Conservation (phyloP, 2,329 filamentous ascomycete genomes). For the Sporothrix luriei region DNA sequence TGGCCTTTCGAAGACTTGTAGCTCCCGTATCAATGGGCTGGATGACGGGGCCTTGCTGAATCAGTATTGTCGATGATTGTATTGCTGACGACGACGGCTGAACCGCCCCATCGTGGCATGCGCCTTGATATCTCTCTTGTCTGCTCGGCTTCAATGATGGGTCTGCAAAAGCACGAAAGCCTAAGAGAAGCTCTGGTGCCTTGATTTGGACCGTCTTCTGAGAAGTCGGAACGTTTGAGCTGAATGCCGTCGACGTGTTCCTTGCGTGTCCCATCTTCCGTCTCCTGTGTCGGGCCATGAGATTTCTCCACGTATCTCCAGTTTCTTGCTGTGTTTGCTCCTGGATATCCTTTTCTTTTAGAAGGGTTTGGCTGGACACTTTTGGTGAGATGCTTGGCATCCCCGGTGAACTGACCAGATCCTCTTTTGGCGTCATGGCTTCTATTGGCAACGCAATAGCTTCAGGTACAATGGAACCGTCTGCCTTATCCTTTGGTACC, state of each 20-base stretch:
- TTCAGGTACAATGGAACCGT: not conserved
- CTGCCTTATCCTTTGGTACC: not conserved
- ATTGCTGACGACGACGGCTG: too few species aligned
- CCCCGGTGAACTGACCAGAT: not conserved
- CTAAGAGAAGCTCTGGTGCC: conserved; percentile 21
- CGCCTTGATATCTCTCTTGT: not conserved
- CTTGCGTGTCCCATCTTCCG: not conserved
- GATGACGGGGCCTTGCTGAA: not conserved
- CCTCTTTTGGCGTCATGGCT: not conserved
- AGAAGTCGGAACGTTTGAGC: not conserved
- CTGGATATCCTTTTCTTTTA: not conserved
- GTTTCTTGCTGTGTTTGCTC: not conserved
- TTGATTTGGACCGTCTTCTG: not conserved
- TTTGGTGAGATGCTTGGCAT: too few species aligned
- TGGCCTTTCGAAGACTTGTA: conserved; percentile 33
- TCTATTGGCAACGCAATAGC: not conserved
- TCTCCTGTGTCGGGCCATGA: conserved; percentile 18
- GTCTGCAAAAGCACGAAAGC: conserved; percentile 19
- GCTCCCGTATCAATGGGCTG: not conserved
- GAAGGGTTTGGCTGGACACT: not conserved
- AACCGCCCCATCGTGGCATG: not conserved
- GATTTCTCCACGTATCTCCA: not conserved
- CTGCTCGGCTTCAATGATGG: not conserved
- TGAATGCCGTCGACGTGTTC: too few species aligned
- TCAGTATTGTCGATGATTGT: not conserved